Conservation (phyloP, 306 rosid genomes). For the Alnus glutinosa region DNA sequence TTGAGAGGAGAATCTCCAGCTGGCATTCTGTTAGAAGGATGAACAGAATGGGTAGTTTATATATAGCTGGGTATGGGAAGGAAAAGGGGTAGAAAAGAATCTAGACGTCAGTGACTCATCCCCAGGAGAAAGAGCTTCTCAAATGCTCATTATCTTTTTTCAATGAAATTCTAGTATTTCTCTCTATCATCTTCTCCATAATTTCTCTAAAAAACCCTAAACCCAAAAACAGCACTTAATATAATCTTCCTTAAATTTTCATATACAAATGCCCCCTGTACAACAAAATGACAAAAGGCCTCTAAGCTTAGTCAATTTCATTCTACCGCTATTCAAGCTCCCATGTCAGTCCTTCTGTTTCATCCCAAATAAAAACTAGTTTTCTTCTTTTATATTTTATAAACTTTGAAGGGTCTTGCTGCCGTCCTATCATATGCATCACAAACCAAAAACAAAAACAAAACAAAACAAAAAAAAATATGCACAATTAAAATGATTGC, state of each 20-base stretch:
- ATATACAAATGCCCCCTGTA: not conserved
- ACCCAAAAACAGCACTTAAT: too few species aligned
- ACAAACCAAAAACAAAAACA: not conserved
- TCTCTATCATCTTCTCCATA: too few species aligned
- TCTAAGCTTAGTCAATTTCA: not conserved
- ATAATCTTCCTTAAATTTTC: not conserved
- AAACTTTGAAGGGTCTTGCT: not conserved
- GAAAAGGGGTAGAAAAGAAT: too few species aligned
- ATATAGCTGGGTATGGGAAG: too few species aligned
- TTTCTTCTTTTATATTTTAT: not conserved
- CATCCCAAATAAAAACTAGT: not conserved
- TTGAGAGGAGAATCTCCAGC: too few species aligned
- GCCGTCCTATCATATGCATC: not conserved
- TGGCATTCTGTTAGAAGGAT: too few species aligned
- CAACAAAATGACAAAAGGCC: not conserved
- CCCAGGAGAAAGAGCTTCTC: too few species aligned
- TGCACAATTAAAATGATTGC: constrained; percentile 16
- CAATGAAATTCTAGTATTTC: too few species aligned
- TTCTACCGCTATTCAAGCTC: not conserved
- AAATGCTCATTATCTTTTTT: too few species aligned
- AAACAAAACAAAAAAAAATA: constrained; percentile 4
- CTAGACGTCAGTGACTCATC: too few species aligned
- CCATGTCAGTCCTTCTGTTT: not conserved
- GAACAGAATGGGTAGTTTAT: too few species aligned
- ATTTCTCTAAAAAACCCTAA: too few species aligned